Evolutionary conservation across 441 rosid species (phyloP).

Genomic region (Corymbia calophylla): DNA sequence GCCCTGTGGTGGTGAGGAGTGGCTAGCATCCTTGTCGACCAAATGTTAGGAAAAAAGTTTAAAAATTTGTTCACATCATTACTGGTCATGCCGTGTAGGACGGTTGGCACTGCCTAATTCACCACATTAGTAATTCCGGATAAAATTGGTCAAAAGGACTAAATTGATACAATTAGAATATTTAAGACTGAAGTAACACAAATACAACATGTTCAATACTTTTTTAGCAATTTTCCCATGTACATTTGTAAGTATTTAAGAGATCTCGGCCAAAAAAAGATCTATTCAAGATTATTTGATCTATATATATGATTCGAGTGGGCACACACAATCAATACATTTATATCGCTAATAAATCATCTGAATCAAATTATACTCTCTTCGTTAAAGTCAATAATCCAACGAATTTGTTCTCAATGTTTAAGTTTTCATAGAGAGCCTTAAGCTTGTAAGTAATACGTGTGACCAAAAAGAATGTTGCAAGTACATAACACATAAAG

Average conservation of each 20-base stretch:
- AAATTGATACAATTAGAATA: too few relatives aligned
- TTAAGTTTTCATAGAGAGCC: background rate
- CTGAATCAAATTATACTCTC: background rate
- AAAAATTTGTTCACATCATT: too few relatives aligned
- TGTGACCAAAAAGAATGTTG: background rate
- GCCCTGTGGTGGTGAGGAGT: too few relatives aligned
- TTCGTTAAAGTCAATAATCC: background rate
- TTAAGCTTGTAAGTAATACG: background rate
- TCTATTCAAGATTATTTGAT: background rate
- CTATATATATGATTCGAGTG: background rate
- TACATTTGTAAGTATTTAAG: background rate
- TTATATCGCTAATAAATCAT: background rate
- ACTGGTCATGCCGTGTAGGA: too few relatives aligned
- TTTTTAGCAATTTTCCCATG: too few relatives aligned
- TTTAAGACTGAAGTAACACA: too few relatives aligned
- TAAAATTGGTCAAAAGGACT: too few relatives aligned
- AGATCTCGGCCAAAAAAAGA: background rate
- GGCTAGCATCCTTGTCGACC: too few relatives aligned
- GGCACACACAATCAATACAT: background rate
- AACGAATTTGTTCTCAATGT: background rate
- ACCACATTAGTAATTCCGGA: too few relatives aligned
- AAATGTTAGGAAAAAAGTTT: too few relatives aligned
- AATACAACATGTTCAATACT: too few relatives aligned
- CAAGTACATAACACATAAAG: background rate
- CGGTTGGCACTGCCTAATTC: too few relatives aligned